A percentile compares a stretch with the other conserved stretches of the same genome.
Conservation (phyloP, 2,329 filamentous ascomycete species). For the Penicillium sp. region DNA sequence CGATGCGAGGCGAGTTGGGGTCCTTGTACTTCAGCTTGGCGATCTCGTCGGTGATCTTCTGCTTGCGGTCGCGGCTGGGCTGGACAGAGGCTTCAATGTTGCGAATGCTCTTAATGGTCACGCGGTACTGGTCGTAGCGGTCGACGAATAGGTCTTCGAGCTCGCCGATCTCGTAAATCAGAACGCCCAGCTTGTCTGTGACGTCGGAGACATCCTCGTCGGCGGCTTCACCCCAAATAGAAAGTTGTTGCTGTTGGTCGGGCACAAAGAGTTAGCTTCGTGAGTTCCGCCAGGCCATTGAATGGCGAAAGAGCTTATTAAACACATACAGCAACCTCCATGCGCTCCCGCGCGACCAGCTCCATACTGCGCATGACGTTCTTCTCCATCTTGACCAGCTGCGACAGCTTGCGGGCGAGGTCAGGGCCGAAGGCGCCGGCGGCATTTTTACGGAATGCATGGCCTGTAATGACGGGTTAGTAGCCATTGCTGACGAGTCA, state of each 20-base stretch:
- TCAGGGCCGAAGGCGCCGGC: conserved; percentile 68
- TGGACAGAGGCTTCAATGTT: conserved; percentile 99
- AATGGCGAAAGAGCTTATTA: background rate
- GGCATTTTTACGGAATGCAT: conserved; percentile 59
- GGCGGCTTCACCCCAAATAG: conserved; percentile 91
- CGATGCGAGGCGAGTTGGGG: conserved; percentile 95
- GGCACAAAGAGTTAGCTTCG: conserved; percentile 19
- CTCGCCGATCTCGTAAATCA: conserved; percentile 98
- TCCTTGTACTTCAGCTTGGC: conserved; percentile 99
- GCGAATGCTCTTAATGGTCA: conserved; percentile 98
- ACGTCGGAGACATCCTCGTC: conserved; percentile 99
- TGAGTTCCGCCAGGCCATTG: background rate
- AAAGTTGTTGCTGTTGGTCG: conserved; percentile 85
- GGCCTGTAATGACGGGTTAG: conserved; percentile 50
- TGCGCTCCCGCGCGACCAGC: conserved; percentile 89
- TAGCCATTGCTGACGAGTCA: background rate
- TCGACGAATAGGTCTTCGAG: conserved; percentile 98
- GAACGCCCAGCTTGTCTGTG: conserved; percentile 95
- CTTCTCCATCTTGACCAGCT: conserved; percentile 99
- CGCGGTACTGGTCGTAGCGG: conserved; percentile 97
- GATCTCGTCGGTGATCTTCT: conserved; percentile 99
- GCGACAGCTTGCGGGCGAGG: conserved; percentile 94
- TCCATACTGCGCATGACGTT: conserved; percentile 99
- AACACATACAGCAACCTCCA: conserved; percentile 89
- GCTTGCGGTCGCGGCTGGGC: conserved; percentile 96